These are phyloP conservation scores for Lichina pygmaea DNA, from an alignment of 495 filamentous ascomycete species.

Conservation along the genomic window DNA sequence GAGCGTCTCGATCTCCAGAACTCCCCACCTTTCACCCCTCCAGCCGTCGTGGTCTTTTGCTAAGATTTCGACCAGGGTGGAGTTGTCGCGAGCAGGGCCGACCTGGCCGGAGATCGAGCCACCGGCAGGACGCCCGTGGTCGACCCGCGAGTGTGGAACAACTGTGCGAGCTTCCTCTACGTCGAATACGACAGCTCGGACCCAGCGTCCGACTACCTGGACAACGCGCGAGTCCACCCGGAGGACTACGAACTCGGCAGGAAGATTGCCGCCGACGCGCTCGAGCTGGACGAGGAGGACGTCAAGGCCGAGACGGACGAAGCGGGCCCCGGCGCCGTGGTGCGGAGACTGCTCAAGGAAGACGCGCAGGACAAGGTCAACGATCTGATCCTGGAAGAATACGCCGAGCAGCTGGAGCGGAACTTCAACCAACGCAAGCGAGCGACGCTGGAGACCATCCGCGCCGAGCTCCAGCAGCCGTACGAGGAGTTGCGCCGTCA, in stretches of 20 bases:
- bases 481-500: constrained; percentile 81
- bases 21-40: not conserved
- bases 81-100: constrained; percentile 48
- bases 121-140: constrained; percentile 53
- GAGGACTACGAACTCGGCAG: constrained; percentile 94
- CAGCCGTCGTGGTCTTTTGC: not conserved
- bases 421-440: constrained; percentile 87
- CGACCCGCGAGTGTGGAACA: constrained; percentile 75
- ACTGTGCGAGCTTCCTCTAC: constrained; percentile 82
- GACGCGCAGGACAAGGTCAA: constrained; percentile 85
- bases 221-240: constrained; percentile 88
- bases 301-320: constrained; percentile 82
- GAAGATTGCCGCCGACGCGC: constrained; percentile 93
- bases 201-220: constrained; percentile 62
- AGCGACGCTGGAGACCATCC: constrained; percentile 85
- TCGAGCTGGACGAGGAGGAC: constrained; percentile 92
- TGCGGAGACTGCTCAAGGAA: constrained; percentile 75
- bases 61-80: constrained; percentile 23
- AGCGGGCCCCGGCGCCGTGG: constrained; percentile 63
- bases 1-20: too few relatives aligned
- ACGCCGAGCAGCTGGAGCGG: constrained; percentile 80
- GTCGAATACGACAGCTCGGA: constrained; percentile 64
- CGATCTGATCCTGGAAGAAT: constrained; percentile 85
- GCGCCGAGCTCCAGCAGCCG: constrained; percentile 70
- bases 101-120: constrained; percentile 66